Evolutionary conservation across 2,329 filamentous ascomycete genomes (phyloP).

Genomic region (Stromatinia cepivora): DNA sequence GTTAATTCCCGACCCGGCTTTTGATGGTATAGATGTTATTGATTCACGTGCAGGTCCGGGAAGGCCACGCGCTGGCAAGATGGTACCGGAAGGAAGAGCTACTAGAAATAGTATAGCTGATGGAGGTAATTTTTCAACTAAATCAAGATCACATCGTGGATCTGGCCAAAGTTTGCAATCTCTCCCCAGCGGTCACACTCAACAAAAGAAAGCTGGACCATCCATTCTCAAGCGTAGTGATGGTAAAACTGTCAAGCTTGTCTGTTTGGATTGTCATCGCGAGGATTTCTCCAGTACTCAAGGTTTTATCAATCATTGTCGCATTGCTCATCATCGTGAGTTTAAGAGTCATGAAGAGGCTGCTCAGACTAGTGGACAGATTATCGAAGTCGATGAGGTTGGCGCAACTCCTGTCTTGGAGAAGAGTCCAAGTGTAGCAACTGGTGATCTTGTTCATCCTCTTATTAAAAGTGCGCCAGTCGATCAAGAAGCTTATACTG

Average conservation of each 20-base stretch:
- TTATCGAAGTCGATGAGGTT: conserved; percentile 68
- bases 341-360: conserved; percentile 97
- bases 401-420: conserved; percentile 50
- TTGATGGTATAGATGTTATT: conserved; percentile 65
- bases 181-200: conserved; percentile 68
- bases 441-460: conserved; percentile 58
- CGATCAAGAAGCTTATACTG: conserved; percentile 53
- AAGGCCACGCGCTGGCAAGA: conserved; percentile 43
- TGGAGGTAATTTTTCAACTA: conserved; percentile 45
- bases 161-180: conserved; percentile 67
- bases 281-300: conserved; percentile 95
- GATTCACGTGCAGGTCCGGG: conserved; percentile 40
- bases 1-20: conserved; percentile 85
- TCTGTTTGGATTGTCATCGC: conserved; percentile 84
- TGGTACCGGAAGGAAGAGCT: conserved; percentile 66
- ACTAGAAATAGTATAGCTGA: conserved; percentile 75
- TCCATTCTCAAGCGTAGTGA: conserved; percentile 85
- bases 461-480: conserved; percentile 58
- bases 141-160: conserved; percentile 58
- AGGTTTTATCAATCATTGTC: conserved; percentile 99
- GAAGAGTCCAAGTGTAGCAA: conserved; percentile 38
- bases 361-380: conserved; percentile 81
- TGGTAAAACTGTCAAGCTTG: conserved; percentile 81
- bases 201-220: conserved; percentile 76
- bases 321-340: conserved; percentile 88